A percentile compares a stretch with the other conserved stretches of the same genome.
These are phyloP conservation scores for Areca catechu DNA, from an alignment of 176 grass and related monocot species.

Conservation along the genomic window DNA sequence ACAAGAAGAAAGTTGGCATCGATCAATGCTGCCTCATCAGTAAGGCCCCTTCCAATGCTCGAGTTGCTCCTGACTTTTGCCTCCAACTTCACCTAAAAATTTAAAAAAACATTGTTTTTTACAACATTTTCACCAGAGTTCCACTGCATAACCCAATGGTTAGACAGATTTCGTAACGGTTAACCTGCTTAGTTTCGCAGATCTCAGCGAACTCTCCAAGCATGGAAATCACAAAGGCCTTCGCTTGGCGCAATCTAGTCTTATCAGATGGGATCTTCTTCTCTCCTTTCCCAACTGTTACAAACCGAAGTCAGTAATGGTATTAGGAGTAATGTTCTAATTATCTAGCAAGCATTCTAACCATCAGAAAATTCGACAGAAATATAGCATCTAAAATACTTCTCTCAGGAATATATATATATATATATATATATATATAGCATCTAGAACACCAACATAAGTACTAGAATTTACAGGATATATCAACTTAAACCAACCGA, in stretches of 20 bases:
- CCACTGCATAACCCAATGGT: not conserved
- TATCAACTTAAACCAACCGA: conserved; percentile 33
- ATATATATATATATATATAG: too few species aligned
- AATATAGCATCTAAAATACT: not conserved
- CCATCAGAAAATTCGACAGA: too few species aligned
- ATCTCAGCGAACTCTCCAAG: conserved; percentile 70
- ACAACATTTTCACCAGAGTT: conserved; percentile 1
- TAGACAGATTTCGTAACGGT: not conserved
- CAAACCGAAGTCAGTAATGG: not conserved
- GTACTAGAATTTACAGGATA: not conserved
- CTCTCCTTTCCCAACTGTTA: conserved; percentile 25
- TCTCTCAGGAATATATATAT: not conserved
- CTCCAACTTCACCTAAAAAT: conserved; percentile 76
- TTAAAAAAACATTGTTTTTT: not conserved
- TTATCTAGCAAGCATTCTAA: too few species aligned
- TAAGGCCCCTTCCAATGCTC: conserved; percentile 69
- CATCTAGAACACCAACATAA: too few species aligned
- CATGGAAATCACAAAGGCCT: conserved; percentile 72
- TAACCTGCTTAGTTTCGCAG: conserved; percentile 80
- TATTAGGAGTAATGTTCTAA: too few species aligned
- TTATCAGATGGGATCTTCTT: conserved; percentile 29
- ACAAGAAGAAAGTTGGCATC: conserved; percentile 64
- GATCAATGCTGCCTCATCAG: conserved; percentile 43
- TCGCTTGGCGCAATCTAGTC: conserved; percentile 60
- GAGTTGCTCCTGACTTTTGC: conserved; percentile 69